Evolutionary conservation across 352 stramenopile genomes (phyloP).

Genomic region (Pythium myriotylum): DNA sequence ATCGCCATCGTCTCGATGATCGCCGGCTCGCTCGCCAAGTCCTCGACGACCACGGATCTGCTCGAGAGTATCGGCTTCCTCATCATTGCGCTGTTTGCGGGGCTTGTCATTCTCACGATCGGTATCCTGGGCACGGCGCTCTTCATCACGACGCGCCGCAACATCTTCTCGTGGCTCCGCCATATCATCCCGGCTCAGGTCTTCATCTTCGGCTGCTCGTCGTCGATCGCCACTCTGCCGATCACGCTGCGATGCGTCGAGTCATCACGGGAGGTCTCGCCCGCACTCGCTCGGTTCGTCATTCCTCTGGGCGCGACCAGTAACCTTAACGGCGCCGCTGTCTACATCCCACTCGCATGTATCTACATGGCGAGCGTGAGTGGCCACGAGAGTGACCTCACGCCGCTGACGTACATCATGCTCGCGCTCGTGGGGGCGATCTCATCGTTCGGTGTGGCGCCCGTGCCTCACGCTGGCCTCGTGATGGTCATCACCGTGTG

Average conservation of each 20-base stretch:
- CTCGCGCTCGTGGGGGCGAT: constrained; percentile 68
- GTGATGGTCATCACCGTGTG: constrained; percentile 83
- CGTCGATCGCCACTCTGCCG: constrained; percentile 78
- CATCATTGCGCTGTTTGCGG: constrained; percentile 42
- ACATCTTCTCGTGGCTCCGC: constrained; percentile 67
- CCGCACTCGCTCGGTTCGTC: constrained; percentile 58
- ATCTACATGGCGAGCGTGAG: constrained; percentile 75
- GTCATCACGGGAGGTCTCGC: constrained; percentile 58
- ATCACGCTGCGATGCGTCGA: constrained; percentile 79
- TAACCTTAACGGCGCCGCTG: constrained; percentile 71
- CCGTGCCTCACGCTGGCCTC: constrained; percentile 68
- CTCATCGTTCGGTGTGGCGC: constrained; percentile 66
- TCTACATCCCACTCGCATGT: constrained; percentile 74
- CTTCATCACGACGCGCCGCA: constrained; percentile 57
- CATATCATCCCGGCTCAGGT: constrained; percentile 71
- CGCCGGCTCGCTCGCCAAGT: constrained; percentile 57
- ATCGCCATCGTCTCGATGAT: constrained; percentile 78
- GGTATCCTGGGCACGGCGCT: constrained; percentile 58
- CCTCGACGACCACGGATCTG: constrained; percentile 41
- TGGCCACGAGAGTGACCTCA: constrained; percentile 56
- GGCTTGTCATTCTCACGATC: constrained; percentile 49
- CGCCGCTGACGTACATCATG: constrained; percentile 55
- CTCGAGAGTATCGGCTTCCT: constrained; percentile 56
- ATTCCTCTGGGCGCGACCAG: constrained; percentile 65
- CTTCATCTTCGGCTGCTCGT: constrained; percentile 78